Evolutionary conservation across 768 basidiomycete species (phyloP), one percentile per base, ranked within the genome.

Genomic region (Leccinum imitatum): DNA sequence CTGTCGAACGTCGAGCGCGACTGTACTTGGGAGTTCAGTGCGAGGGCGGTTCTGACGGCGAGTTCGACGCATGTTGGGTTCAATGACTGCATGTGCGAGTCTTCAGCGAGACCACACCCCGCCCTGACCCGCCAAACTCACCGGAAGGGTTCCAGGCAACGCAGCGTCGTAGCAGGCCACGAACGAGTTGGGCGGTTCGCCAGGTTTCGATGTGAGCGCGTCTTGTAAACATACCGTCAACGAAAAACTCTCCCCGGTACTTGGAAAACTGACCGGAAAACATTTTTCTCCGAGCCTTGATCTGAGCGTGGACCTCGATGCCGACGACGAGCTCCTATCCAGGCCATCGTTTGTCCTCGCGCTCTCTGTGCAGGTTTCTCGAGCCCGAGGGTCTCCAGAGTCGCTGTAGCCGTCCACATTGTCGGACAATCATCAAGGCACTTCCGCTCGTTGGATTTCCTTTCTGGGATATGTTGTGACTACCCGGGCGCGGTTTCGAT

Each of bases 241-340:
- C 10, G 14, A 25, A 27, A 30, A 30, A 15, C 3, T 7, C 27
- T 23, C 17, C 19, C 15, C 6, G 15, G n/a, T 25, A n/a, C 5
- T 2, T 4, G 31, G 0, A 33, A 15, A 10, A 74, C 82, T 62
- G 23, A 86, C 85, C 67, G 39, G 95, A 98, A 75, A 99, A 98
- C 25, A 99, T 81, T 74, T 99, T 99, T 58, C 79, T 76, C 58
- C 87, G 84, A 3, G 93, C 88, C 73, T 90, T 91, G 69, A 99
- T 84, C 71, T 98, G 96, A 0, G 94, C 92, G 70, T 98, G 97
- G 6, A 96, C 91, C 69, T 99, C 97, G 51, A 99, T 87, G 15
- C 97, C 97, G 33, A 98, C 86, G 44, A 96, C 79, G 19, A 97
- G 87, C 63, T 89, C 82, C 92, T 93, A 98, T 21, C 87, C 93